A percentile compares a stretch with the other conserved stretches of the same genome.
phyloP scores from a whole-genome alignment of 2,329 filamentous ascomycete genomes.

The Claviceps arundinis region DNA sequence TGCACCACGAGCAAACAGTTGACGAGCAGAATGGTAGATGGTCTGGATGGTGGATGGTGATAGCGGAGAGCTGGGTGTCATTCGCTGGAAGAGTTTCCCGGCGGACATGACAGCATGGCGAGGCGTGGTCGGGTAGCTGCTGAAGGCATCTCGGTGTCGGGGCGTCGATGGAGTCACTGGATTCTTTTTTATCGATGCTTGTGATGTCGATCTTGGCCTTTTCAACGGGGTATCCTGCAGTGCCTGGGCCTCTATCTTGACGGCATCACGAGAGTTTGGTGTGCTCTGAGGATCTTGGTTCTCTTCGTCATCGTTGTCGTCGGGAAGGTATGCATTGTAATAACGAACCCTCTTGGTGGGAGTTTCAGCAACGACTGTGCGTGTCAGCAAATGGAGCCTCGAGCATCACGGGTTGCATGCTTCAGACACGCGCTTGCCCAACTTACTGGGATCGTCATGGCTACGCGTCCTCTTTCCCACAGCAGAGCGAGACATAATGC shows the following conservation, averaged over 20 bases:
- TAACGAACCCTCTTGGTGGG: slow-evolving; percentile 35
- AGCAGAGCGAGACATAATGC: slow-evolving; percentile 16
- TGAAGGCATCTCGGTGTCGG: slow-evolving; percentile 66
- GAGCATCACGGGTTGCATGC: neutral
- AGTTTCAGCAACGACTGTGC: slow-evolving; percentile 15
- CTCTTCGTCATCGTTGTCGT: slow-evolving; percentile 47
- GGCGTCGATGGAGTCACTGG: slow-evolving; percentile 60
- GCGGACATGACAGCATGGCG: slow-evolving; percentile 70
- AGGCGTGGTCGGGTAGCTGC: slow-evolving; percentile 61
- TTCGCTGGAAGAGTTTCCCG: slow-evolving; percentile 61
- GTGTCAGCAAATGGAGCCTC: slow-evolving; percentile 1
- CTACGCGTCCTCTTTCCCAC: slow-evolving; percentile 23
- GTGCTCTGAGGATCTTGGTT: slow-evolving; percentile 38
- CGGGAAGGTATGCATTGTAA: slow-evolving; percentile 24
- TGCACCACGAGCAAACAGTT: slow-evolving; percentile 71
- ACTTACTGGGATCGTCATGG: slow-evolving; percentile 18
- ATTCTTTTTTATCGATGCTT: slow-evolving; percentile 25
- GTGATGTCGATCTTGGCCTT: slow-evolving; percentile 16
- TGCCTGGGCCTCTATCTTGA: slow-evolving; percentile 30
- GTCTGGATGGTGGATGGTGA: slow-evolving; percentile 59
- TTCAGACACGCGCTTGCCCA: neutral
- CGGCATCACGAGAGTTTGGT: slow-evolving; percentile 18
- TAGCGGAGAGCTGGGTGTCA: slow-evolving; percentile 62
- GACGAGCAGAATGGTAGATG: slow-evolving; percentile 75
- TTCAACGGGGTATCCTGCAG: slow-evolving; percentile 19